Conservation (phyloP, 202 grass and related monocot species). For the Sporobolus alterniflorus region DNA sequence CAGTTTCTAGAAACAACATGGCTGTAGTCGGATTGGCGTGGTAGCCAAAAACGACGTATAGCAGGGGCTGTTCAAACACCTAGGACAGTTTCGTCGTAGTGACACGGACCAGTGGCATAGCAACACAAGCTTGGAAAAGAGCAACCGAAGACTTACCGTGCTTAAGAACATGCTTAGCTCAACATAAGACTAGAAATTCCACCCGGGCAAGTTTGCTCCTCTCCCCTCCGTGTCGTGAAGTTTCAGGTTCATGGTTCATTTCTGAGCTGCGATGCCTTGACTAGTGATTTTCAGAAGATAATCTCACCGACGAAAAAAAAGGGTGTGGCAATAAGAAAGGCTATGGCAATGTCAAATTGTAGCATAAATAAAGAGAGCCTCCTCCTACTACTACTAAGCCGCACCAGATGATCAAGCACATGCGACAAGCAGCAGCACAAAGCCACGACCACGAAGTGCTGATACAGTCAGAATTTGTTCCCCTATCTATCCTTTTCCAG, state of each 20-base stretch:
- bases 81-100: background rate
- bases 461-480: background rate
- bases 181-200: background rate
- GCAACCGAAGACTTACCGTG: background rate
- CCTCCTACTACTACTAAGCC: background rate
- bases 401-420: background rate
- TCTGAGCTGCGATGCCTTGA: background rate
- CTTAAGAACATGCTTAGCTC: no score
- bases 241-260: background rate
- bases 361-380: background rate
- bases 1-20: background rate
- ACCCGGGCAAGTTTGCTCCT: background rate
- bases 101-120: background rate
- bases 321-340: no score
- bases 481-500: no score
- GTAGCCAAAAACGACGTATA: background rate
- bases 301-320: background rate
- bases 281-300: background rate
- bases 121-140: background rate
- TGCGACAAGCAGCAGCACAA: background rate
- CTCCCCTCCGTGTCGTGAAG: no score
- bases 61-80: background rate
- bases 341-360: background rate
- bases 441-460: slow-evolving; percentile 2
- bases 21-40: no score